Percentiles rank a stretch among this genome's conserved stretches.
Conservation (phyloP, 1,284 basidiomycete genomes). For the Naganishia sp. region DNA sequence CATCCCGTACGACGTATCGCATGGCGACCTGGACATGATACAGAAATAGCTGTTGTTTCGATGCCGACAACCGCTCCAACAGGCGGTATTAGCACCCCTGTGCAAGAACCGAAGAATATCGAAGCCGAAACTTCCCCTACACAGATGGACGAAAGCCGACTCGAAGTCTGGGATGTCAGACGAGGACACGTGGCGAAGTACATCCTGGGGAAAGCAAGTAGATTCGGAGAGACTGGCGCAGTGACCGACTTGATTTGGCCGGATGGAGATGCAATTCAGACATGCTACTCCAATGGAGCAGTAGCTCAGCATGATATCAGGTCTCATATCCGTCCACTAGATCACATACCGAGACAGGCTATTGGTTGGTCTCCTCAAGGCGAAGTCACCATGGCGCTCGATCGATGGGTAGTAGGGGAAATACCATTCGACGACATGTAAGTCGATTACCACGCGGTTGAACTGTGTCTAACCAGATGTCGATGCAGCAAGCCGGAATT, state of each 20-base stretch:
- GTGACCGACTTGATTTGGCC: slow-evolving; percentile 66
- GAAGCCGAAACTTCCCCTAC: slow-evolving; percentile 56
- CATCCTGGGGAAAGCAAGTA: slow-evolving; percentile 61
- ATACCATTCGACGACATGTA: slow-evolving; percentile 83
- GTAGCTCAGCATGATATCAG: slow-evolving; percentile 78
- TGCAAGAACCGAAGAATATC: slow-evolving; percentile 40
- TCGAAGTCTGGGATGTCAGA: slow-evolving; percentile 87
- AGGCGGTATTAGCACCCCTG: background rate
- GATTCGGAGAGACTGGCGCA: slow-evolving; percentile 37
- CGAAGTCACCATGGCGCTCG: slow-evolving; percentile 68
- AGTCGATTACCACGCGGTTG: slow-evolving; percentile 41
- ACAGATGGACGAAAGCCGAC: slow-evolving; percentile 48
- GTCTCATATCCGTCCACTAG: slow-evolving; percentile 62
- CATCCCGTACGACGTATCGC: slow-evolving; percentile 71
- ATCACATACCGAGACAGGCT: slow-evolving; percentile 67
- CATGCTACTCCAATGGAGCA: slow-evolving; percentile 72
- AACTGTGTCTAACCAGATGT: background rate
- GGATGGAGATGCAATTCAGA: slow-evolving; percentile 72
- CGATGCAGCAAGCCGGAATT: slow-evolving; percentile 59
- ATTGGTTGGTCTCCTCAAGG: slow-evolving; percentile 70
- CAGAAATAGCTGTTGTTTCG: slow-evolving; percentile 64
- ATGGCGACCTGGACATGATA: slow-evolving; percentile 78
- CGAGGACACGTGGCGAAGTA: slow-evolving; percentile 80
- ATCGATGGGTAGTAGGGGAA: slow-evolving; percentile 64
- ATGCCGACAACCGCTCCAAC: slow-evolving; percentile 32